Base-by-base conservation (phyloP, 305 asterid genomes). In the Solanum hybrid region DNA sequence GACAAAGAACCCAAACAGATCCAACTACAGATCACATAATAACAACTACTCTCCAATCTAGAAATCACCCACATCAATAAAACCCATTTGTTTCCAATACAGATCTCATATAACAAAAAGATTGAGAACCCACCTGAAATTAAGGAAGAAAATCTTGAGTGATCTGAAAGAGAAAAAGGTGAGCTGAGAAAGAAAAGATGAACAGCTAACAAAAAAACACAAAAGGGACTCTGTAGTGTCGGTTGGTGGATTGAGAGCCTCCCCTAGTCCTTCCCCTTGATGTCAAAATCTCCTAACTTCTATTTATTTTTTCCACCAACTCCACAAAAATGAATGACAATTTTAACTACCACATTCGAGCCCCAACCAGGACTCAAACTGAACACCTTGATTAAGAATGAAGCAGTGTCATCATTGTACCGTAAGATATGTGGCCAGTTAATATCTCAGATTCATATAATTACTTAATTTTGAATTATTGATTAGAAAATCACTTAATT, bases 11-110 rank as follows among this genome's bases (percentile, higher is more conserved):
- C 27, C n/a, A 8, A 82, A 82, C 22, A 51, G 75, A 51, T 84
- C 87, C 87, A 84, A 84, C 73, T 7, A 84, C 11, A 84, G 45
- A 51, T 84, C 87, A 51, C 75, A 84, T 17, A 84, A 84, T 29
- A 84, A 45, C 11, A 84, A 84, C 76, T 8, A 29, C 27, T 24
- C 12, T 82, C n/a, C 24, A 15, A 82, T 8, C 72, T 45, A 31
- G 36, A 85, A 56, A 85, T 31, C 19, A 17, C 11, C 17, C 29
- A 82, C 19, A 82, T 29, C 73, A 29, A 42, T 80, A 27, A 14
- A 79, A 79, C 7, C 86, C 14, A 38, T 80, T 80, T 29, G 1
- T 8, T 45, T 45, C 73, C 27, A 82, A 29, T 5, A 45, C 73
- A 31, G 76, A 85, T 56, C 76, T 34, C 15, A 40, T 34, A 84